phyloP scores from a whole-genome alignment of 768 basidiomycete genomes.

The Boletus reticuloceps region DNA sequence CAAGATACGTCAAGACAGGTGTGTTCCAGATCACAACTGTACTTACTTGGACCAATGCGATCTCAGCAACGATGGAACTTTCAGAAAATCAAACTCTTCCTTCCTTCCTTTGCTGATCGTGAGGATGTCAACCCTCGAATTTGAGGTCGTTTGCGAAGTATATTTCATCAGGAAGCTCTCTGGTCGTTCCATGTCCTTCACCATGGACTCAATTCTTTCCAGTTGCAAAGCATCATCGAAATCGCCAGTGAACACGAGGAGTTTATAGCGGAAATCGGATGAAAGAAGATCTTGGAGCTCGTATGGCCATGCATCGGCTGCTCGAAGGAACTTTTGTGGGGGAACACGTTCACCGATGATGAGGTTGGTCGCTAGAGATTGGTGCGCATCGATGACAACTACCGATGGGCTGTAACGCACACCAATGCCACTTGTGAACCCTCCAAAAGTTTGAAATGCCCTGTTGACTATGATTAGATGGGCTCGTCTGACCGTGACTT shows the following conservation, averaged over 20 bases:
- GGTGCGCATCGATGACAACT: constrained; percentile 34
- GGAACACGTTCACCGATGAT: constrained; percentile 50
- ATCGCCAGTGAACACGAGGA: constrained; percentile 47
- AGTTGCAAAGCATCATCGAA: constrained; percentile 17
- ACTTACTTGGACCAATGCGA: constrained; percentile 44
- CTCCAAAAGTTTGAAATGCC: constrained; percentile 44
- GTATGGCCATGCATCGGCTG: constrained; percentile 43
- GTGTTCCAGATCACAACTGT: not conserved
- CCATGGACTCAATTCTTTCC: constrained; percentile 25
- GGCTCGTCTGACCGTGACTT: not conserved
- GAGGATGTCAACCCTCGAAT: constrained; percentile 30
- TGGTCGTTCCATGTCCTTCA: constrained; percentile 24
- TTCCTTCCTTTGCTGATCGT: constrained; percentile 32
- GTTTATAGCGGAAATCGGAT: constrained; percentile 47
- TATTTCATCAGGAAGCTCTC: constrained; percentile 29
- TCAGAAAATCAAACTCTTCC: constrained; percentile 29
- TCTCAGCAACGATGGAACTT: constrained; percentile 33
- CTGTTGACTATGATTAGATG: constrained; percentile 23
- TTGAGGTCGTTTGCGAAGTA: constrained; percentile 18
- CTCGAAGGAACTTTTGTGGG: constrained; percentile 46
- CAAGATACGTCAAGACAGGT: not conserved
- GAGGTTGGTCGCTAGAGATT: constrained; percentile 38
- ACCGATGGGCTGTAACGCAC: constrained; percentile 47
- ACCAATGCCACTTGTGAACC: constrained; percentile 48
- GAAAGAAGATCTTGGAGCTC: constrained; percentile 51